A percentile compares a stretch with the other conserved stretches of the same genome.
phyloP scores from a whole-genome alignment of 83 land plant species.

The Diphasiastrum complanatum region DNA sequence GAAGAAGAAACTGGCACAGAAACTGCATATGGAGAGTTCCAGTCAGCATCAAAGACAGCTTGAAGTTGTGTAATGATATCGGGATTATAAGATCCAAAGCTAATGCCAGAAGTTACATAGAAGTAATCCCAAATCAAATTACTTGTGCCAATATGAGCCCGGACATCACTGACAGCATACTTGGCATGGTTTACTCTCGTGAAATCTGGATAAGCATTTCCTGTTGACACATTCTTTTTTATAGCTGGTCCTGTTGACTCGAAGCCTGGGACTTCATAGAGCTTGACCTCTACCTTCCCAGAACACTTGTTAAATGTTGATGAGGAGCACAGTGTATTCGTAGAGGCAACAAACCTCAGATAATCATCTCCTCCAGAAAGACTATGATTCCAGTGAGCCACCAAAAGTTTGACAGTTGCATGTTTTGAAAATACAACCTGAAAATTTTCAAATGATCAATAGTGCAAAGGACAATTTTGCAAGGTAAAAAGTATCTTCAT shows the following conservation, averaged over 20 bases:
- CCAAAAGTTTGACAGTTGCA: constrained; percentile 59
- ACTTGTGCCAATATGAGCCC: constrained; percentile 83
- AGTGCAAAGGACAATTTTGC: not conserved
- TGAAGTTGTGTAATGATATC: constrained; percentile 62
- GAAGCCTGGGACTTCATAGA: constrained; percentile 66
- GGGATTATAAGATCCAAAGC: constrained; percentile 77
- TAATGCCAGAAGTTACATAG: constrained; percentile 75
- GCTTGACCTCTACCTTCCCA: constrained; percentile 67
- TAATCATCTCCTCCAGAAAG: constrained; percentile 53
- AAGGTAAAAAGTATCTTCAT: not conserved
- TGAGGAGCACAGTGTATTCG: constrained; percentile 56
- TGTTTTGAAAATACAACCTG: constrained; percentile 77
- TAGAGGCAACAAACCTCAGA: constrained; percentile 57
- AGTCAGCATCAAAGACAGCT: constrained; percentile 74
- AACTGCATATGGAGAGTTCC: constrained; percentile 76
- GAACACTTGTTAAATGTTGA: constrained; percentile 57
- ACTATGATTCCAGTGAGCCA: constrained; percentile 70
- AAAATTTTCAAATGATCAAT: not conserved
- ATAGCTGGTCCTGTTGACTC: constrained; percentile 68
- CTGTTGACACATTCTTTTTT: constrained; percentile 35
- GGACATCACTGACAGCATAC: constrained; percentile 68
- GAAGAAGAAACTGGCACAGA: too few species aligned
- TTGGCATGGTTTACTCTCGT: constrained; percentile 83
- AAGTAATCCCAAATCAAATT: constrained; percentile 88
- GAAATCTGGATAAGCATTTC: constrained; percentile 57